Evolutionary conservation across 1,284 basidiomycete species (phyloP).

Genomic region (Xerocomus minutiporus): DNA sequence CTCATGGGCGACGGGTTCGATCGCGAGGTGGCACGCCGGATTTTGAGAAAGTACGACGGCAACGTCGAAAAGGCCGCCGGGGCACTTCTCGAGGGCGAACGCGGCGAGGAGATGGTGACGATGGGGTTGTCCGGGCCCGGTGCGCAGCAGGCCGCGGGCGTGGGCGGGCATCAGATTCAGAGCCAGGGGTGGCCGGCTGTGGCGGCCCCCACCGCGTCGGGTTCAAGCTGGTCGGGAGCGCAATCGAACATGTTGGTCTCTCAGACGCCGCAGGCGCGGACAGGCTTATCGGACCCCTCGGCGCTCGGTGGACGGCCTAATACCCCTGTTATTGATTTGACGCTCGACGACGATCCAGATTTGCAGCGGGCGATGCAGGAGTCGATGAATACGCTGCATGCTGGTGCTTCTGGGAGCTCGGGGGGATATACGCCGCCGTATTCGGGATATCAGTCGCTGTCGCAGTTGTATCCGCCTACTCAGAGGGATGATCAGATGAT

Average conservation of each 20-base stretch:
- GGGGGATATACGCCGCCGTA: constrained; percentile 13
- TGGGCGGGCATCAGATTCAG: constrained; percentile 8
- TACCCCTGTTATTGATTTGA: constrained; percentile 49
- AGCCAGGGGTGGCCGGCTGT: constrained; percentile 14
- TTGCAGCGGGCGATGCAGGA: constrained; percentile 49
- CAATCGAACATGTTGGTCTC: neutral
- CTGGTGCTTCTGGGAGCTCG: neutral
- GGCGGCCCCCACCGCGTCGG: constrained; percentile 1
- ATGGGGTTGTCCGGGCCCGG: neutral
- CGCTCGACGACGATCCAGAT: constrained; percentile 50
- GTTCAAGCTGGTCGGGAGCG: constrained; percentile 4
- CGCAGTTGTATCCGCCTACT: constrained; percentile 8
- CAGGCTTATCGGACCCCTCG: neutral
- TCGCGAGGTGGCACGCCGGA: constrained; percentile 43
- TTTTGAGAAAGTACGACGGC: constrained; percentile 55
- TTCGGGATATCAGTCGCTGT: constrained; percentile 4
- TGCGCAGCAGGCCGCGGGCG: neutral
- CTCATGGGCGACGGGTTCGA: constrained; percentile 40
- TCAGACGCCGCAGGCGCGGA: constrained; percentile 9
- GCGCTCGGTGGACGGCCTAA: constrained; percentile 34
- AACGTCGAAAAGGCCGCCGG: constrained; percentile 57
- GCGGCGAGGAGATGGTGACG: constrained; percentile 24
- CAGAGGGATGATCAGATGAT: constrained; percentile 7
- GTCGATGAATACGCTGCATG: constrained; percentile 41
- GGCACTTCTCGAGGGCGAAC: constrained; percentile 56